phyloP scores from a whole-genome alignment of 2,329 filamentous ascomycete species.

The Arthrinium puccinioides region DNA sequence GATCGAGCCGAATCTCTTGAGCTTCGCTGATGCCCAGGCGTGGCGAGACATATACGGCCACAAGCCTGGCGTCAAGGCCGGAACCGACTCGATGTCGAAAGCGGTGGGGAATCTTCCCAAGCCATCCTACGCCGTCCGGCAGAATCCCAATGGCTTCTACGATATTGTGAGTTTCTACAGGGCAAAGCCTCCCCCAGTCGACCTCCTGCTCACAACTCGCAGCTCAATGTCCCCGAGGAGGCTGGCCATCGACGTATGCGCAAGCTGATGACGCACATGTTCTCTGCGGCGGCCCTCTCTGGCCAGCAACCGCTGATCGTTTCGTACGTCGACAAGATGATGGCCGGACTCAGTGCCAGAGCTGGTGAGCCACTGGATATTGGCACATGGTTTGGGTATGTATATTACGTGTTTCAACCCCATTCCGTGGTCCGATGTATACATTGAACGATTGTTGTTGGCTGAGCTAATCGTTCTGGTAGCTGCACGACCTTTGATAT shows the following conservation, averaged over 20 bases:
- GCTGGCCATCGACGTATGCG: slow-evolving; percentile 4
- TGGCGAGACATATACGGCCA: slow-evolving; percentile 34
- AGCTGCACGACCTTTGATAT: not conserved
- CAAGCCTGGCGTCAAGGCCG: slow-evolving; percentile 11
- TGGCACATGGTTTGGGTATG: slow-evolving; percentile 8
- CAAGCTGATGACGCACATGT: slow-evolving; percentile 9
- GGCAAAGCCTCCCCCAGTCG: not conserved
- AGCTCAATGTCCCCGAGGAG: not conserved
- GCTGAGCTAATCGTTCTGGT: no score
- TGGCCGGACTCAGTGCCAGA: not conserved
- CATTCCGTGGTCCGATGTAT: no score
- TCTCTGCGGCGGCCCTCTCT: slow-evolving; percentile 11
- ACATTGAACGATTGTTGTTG: no score
- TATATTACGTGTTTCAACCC: no score
- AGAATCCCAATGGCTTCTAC: not conserved
- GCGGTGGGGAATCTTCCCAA: not conserved
- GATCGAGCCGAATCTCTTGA: slow-evolving; percentile 23
- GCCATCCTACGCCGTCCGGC: not conserved
- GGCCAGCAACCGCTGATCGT: slow-evolving; percentile 13
- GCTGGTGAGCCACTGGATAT: slow-evolving; percentile 4
- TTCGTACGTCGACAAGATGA: slow-evolving; percentile 9
- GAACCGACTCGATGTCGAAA: not conserved
- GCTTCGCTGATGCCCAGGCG: slow-evolving; percentile 27
- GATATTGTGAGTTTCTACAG: not conserved
- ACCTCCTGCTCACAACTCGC: not conserved